Evolutionary conservation across 805 yeast species (phyloP), one percentile per base, ranked within the genome.

Genomic region (Kluyveromyces siamensis): DNA sequence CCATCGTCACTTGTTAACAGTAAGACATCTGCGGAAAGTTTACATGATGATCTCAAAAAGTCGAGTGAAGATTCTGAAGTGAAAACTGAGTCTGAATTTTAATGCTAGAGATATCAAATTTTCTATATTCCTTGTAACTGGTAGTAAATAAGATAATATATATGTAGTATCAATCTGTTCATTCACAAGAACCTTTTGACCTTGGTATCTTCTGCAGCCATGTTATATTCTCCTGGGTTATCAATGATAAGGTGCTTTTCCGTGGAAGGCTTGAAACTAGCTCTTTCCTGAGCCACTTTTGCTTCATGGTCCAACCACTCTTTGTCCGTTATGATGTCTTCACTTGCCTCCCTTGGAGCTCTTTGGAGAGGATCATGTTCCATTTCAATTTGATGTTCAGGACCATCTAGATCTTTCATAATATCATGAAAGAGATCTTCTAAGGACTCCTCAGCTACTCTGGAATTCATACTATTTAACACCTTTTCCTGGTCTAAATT

Each of bases 161-260:
- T 3, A 30, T n/a, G n/a, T 13, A 30, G 25, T 21, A 30, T 30
- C 35, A 13, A 30, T 30, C 25, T 21, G 25, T 21, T 21, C 25
- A 30, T 30, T 60, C 53, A 72, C 45, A 72, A 54, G 49, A 72
- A 72, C 50, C 62, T 68, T 10, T 63, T 53, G 1, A 72, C 62
- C 40, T 60, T 60, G 7, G 68, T 68, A n/a, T 62, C 67, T 45
- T 62, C 64, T 2, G 74, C 74, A 6, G 69, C 67, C 8, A 61
- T 65, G 9, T 59, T 62, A 27, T 68, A 59, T 14, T 69, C 73
- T 14, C 75, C 75, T 2, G 75, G 72, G 2, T 50, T 61, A 36
- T 68, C 71, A 16, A 70, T 70, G 13, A 71, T 63, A 5, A 68
- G 50, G 50, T 71, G 74, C 9, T 55, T 50, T 13, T 64, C 65